Conservation (phyloP, 1,284 basidiomycete species). For the Trametes hirsuta region DNA sequence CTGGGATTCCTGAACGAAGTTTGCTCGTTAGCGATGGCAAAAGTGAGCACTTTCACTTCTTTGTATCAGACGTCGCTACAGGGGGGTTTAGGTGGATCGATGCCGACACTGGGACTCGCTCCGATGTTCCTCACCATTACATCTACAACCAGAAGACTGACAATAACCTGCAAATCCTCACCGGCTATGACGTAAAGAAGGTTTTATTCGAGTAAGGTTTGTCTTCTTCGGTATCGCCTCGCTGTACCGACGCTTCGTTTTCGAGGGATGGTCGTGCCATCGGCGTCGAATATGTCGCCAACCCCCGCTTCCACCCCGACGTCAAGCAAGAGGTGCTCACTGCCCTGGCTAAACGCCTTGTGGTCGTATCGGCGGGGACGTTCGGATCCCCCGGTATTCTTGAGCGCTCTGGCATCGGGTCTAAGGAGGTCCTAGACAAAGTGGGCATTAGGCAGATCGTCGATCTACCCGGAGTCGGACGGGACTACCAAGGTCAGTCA, state of each 20-base stretch:
- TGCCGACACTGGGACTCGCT: constrained; percentile 51
- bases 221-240: too few relatives aligned
- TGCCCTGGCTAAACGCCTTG: constrained; percentile 45
- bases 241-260: constrained; percentile 16
- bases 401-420: constrained; percentile 43
- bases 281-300: constrained; percentile 58
- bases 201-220: constrained; percentile 29
- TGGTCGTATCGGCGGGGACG: constrained; percentile 54
- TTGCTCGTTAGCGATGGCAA: constrained; percentile 12
- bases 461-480: constrained; percentile 61
- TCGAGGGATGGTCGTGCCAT: constrained; percentile 52
- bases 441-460: constrained; percentile 46
- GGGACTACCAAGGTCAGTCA: constrained; percentile 51
- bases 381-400: constrained; percentile 60
- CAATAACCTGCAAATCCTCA: constrained; percentile 27
- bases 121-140: constrained; percentile 57
- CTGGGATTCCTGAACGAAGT: too few relatives aligned
- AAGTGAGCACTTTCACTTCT: constrained; percentile 11
- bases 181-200: constrained; percentile 31
- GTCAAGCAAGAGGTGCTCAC: constrained; percentile 24
- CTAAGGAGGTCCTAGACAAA: constrained; percentile 41
- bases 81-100: constrained; percentile 48
- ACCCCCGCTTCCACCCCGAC: constrained; percentile 33
- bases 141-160: constrained; percentile 49
- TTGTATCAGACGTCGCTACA: background rate